These are phyloP conservation scores for Arachis hypogaea DNA, from an alignment of 306 rosid genomes.

Conservation along the genomic window DNA sequence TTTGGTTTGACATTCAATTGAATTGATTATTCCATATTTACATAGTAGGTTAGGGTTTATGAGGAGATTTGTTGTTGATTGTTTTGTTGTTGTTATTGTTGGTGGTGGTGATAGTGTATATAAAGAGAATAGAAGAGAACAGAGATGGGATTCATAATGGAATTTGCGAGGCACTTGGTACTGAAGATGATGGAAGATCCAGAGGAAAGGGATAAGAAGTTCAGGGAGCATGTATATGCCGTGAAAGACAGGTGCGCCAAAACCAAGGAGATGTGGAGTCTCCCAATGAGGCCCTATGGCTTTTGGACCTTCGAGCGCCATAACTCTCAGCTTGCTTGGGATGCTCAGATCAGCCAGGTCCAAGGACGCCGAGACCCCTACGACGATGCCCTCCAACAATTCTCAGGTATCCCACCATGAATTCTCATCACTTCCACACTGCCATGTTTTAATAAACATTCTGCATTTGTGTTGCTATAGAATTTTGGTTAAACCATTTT, in stretches of 20 bases:
- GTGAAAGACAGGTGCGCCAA: slow-evolving; percentile 58
- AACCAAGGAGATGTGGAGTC: slow-evolving; percentile 94
- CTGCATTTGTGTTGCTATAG: too few species aligned
- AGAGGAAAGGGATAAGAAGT: slow-evolving; percentile 83
- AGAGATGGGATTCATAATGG: slow-evolving; percentile 82
- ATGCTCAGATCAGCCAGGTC: slow-evolving; percentile 90
- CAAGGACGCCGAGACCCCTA: slow-evolving; percentile 90
- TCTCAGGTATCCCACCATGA: slow-evolving; percentile 24
- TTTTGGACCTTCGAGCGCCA: slow-evolving; percentile 99
- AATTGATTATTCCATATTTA: too few species aligned
- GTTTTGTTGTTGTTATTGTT: too few species aligned
- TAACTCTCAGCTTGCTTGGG: slow-evolving; percentile 87
- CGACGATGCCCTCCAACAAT: slow-evolving; percentile 77
- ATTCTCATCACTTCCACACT: too few species aligned
- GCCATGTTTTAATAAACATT: too few species aligned
- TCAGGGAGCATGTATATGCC: slow-evolving; percentile 65
- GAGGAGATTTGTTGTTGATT: too few species aligned
- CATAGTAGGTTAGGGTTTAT: too few species aligned
- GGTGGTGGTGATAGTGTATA: too few species aligned
- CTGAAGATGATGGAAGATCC: slow-evolving; percentile 92
- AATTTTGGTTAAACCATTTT: too few species aligned
- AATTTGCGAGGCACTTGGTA: slow-evolving; percentile 86
- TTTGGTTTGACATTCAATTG: too few species aligned
- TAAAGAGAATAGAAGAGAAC: slow-evolving; percentile 23
- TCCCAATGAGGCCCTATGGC: slow-evolving; percentile 88